A percentile compares a stretch with the other conserved stretches of the same genome.
phyloP scores from a whole-genome alignment of 1,284 basidiomycete species.

The Apiotrichum siamense region DNA sequence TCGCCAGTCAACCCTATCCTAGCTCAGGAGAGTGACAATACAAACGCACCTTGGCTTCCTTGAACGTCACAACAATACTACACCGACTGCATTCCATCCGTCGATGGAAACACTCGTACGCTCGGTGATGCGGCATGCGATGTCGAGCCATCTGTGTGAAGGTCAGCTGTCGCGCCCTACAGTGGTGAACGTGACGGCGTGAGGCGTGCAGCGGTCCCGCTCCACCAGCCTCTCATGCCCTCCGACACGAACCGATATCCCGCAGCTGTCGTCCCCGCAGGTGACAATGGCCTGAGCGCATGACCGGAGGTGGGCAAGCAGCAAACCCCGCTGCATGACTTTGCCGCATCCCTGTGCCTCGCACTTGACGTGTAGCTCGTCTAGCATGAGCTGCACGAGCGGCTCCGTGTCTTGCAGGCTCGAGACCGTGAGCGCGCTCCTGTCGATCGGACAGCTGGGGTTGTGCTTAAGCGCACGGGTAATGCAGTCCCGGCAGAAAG shows the following conservation, averaged over 20 bases:
- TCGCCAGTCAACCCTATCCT: too few relatives aligned
- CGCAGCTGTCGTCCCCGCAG: conserved; percentile 49
- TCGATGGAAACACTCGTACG: conserved; percentile 41
- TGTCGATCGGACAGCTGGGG: conserved; percentile 70
- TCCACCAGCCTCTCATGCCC: conserved; percentile 26
- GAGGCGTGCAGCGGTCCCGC: too few relatives aligned
- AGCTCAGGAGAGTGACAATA: neutral
- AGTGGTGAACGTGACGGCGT: too few relatives aligned
- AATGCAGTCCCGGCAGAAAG: conserved; percentile 75
- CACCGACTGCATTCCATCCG: conserved; percentile 36
- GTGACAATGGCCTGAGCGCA: conserved; percentile 58
- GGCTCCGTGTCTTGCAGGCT: conserved; percentile 22
- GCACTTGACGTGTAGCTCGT: conserved; percentile 73
- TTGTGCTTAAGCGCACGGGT: conserved; percentile 54
- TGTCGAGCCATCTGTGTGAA: conserved; percentile 36
- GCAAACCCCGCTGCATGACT: conserved; percentile 64
- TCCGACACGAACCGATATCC: conserved; percentile 49
- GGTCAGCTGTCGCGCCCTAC: too few relatives aligned
- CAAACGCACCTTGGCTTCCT: conserved; percentile 20
- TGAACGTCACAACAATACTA: conserved; percentile 26
- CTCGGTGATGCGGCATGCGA: conserved; percentile 33
- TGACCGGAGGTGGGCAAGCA: conserved; percentile 59
- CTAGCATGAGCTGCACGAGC: conserved; percentile 55
- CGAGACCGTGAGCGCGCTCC: conserved; percentile 53
- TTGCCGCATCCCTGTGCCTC: conserved; percentile 53